Evolutionary conservation across 1,284 basidiomycete species (phyloP), one percentile per base, ranked within the genome.

Genomic region (Ganoderma sinense): DNA sequence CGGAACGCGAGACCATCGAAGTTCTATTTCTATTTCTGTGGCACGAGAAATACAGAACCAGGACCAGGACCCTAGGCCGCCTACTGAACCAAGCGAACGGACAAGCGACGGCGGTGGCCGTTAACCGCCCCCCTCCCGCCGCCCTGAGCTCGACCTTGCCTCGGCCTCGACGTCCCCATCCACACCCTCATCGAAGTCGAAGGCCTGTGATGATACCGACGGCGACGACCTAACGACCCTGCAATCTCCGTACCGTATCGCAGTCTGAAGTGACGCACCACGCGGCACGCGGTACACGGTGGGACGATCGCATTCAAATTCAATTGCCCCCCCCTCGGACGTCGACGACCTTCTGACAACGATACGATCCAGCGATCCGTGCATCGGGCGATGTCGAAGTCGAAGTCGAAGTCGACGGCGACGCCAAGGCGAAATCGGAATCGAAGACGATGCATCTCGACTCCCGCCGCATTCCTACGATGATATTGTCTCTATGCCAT

Each of bases 351-450:
- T 33, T 56, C 29, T 56, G 53, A 18, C 53, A 56, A 31, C 53
- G 10, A 36, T 8, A 36, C 36, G 36, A 36, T 36, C 36, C 36
- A 36, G 36, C 36, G 53, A 56, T 56, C 53, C 53, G 26, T 31
- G 53, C 56, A n/a, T 59, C 56, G 31, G 20, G 56, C 56, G 33
- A 39, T 39, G 55, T 56, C 55, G 56, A n/a, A 59, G 56, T 59
- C 31, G 56, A 59, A 39, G 56, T 23, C 31, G 56, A 58, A 33
- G 33, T 33, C 33, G 33, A 33, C 3, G 33, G 7, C 36, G n/a
- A n/a, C 36, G 7, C 36, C 36, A 36, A 36, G 36, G 7, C 36
- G 36, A 36, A 36, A 10, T 36, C 36, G 36, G 10, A 36, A 10
- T 2, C 36, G 33, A 36, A 36, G 33, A 8, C 33, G 33, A 36